Base-by-base conservation (phyloP, 1,139 yeast genomes). In the Tardiomyces depauwii region DNA sequence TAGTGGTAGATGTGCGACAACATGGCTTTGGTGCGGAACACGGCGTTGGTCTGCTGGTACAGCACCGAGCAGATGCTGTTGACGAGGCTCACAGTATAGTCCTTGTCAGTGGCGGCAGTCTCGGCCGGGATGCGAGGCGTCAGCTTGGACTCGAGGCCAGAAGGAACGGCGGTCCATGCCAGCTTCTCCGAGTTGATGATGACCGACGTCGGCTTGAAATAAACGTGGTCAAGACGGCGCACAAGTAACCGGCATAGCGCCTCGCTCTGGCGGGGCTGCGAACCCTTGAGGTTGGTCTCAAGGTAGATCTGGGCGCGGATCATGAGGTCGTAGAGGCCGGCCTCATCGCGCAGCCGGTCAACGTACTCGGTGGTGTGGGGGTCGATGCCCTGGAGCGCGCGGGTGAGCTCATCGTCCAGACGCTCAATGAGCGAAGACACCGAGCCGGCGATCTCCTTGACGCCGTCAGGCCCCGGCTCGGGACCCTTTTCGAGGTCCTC, bases 281-380 rank as follows among this genome's bases (percentile, higher is more conserved):
- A 68, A 21, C 80, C 71, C 48, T 78, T 72, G 49, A 79, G 74
- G 32, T 52, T 53, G 39, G 45, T 45, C 66, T 91, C 97, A 61
- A 84, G 73, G 66, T 91, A 89, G 54, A 84, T 67, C 70, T 93
- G 98, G 33, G 88, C 80, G 61, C 95, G 80, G 49, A 91, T 76
- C 54, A 91, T 76, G 62, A 87, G 73, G 48, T 75, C 73, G 70
- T 89, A 91, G 48, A 91, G 73, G 42, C 71, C 70, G 52, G 80
- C 74, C 69, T 91, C 98, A 66, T 89, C 96, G 65, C 84, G 82
- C 63, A 93, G 76, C 64, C 97, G 78, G 56, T 83, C 88, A 55
- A 91, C 78, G 66, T 91, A 93, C 65, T 93, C 98, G 50, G 86
- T 81, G 28, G 97, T 85, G 64, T 91, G 97, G 44, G 96, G 96